Conservation (phyloP, 2,329 filamentous ascomycete genomes). For the Fusarium staphyleae region DNA sequence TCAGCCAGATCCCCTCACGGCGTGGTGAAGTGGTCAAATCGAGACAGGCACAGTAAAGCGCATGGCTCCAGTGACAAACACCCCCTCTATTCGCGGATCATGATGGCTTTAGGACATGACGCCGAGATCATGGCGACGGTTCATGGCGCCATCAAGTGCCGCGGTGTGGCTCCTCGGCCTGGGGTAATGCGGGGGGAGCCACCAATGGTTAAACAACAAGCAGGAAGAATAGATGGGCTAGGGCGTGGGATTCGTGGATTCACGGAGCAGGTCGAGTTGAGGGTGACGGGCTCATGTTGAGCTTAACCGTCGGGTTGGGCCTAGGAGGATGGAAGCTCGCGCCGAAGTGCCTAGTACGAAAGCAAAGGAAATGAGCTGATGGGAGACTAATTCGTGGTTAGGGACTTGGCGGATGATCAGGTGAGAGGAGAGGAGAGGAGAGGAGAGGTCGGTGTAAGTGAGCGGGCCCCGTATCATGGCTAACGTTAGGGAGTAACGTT, state of each 20-base stretch:
- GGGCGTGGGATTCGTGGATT: conserved; percentile 33
- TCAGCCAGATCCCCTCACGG: conserved; percentile 12
- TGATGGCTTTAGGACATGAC: conserved; percentile 20
- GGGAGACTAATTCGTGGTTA: background rate
- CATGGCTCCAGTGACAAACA: conserved; percentile 9
- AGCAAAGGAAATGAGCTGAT: conserved; percentile 1
- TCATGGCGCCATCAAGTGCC: conserved; percentile 16
- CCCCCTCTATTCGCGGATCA: conserved; percentile 7
- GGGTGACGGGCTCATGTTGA: background rate
- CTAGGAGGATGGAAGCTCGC: conserved; percentile 28
- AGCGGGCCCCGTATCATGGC: background rate
- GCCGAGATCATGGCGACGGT: conserved; percentile 28
- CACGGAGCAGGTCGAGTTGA: conserved; percentile 1
- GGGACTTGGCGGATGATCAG: background rate
- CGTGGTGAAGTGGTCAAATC: conserved; percentile 10
- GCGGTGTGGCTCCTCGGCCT: conserved; percentile 23
- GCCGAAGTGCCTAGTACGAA: conserved; percentile 38
- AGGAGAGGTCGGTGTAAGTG: conserved; percentile 11
- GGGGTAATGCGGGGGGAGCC: conserved; percentile 36
- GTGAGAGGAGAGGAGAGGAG: background rate
- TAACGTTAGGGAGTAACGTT: too few relatives aligned
- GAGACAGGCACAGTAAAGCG: conserved; percentile 3
- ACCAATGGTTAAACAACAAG: too few relatives aligned
- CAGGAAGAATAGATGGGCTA: conserved; percentile 6
- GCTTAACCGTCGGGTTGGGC: background rate